Evolutionary conservation across 768 basidiomycete species (phyloP), one percentile per base, ranked within the genome.

Genomic region (Tulasnella sp.): DNA sequence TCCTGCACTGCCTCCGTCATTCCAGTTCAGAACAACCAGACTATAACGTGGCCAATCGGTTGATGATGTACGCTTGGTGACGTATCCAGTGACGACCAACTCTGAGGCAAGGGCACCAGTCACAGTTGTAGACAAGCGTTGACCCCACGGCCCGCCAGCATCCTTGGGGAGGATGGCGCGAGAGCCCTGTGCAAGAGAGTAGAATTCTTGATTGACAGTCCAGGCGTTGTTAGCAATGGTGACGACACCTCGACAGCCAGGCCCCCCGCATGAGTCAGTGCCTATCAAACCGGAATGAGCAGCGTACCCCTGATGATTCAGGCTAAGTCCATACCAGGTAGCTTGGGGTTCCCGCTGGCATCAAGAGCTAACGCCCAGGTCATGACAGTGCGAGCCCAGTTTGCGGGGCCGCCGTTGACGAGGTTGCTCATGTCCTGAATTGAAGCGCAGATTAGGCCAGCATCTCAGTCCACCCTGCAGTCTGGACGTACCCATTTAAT

Each of bases 291-390:
- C 12, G 38, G 15, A 24, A 21, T 31, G 30, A 17, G 34, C 34
- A 38, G 34, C 5, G 34, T 38, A 15, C 34, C 5, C 34, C 17
- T 9, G 17, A 8, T 3, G 11, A 0, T 8, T 3, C 12, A 8
- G 7, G 15, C 2, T 8, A 15, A 12, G 31, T 5, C 31, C 30
- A n/a, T 79, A 4, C 82, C 81, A 0, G 84, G 83, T 2, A 83
- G 73, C 65, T 77, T 78, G 1, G 86, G 85, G n/a, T 78, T 68
- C 0, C 86, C 84, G 34, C 69, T 76, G 0, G 78, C 72, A 43
- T 87, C 80, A 8, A 84, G 74, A 0, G 83, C 86, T 44, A 87
- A 69, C 65, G 85, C 85, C 85, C 86, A 89, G 81, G 86, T 84
- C 21, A 87, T 70, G 0, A 73, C 83, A 38, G 78, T 60, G n/a